phyloP scores from a whole-genome alignment of 441 rosid genomes.

The Geranium incanum region DNA sequence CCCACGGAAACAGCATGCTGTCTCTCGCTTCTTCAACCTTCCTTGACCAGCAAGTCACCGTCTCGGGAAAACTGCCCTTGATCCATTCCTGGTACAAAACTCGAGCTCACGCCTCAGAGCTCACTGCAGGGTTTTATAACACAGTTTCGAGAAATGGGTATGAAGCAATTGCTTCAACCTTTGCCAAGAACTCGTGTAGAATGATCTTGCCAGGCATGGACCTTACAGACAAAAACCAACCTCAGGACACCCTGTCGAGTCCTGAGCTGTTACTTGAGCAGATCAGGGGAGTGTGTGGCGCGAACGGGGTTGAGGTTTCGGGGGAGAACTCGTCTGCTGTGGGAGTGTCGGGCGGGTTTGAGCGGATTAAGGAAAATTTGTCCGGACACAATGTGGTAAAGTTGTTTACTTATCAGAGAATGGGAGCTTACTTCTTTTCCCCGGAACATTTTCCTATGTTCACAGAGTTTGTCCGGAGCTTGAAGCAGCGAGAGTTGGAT shows the following conservation, averaged over 20 bases:
- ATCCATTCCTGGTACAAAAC: conserved; percentile 64
- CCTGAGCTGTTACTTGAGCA: conserved; percentile 58
- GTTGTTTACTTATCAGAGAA: conserved; percentile 73
- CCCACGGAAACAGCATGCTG: conserved; percentile 65
- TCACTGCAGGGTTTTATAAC: conserved; percentile 74
- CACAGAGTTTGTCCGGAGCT: conserved; percentile 54
- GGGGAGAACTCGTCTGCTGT: conserved; percentile 55
- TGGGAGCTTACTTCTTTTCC: conserved; percentile 93
- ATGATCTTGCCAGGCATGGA: conserved; percentile 86
- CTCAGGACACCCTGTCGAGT: conserved; percentile 43
- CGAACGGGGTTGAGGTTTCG: conserved; percentile 49
- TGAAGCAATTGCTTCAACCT: conserved; percentile 44
- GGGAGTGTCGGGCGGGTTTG: conserved; percentile 36
- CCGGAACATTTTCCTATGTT: conserved; percentile 81
- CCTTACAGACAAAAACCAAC: conserved; percentile 48
- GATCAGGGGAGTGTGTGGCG: conserved; percentile 51
- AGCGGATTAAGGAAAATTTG: conserved; percentile 54
- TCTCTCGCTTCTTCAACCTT: conserved; percentile 53
- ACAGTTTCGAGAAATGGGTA: conserved; percentile 54
- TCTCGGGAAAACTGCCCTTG: conserved; percentile 65
- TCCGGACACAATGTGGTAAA: conserved; percentile 32
- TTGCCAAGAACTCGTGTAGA: conserved; percentile 64
- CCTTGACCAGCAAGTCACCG: conserved; percentile 26
- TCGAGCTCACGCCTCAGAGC: conserved; percentile 57
- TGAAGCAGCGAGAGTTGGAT: conserved; percentile 40